Evolutionary conservation across 768 basidiomycete species (phyloP).

Genomic region (Panellus pusillus): DNA sequence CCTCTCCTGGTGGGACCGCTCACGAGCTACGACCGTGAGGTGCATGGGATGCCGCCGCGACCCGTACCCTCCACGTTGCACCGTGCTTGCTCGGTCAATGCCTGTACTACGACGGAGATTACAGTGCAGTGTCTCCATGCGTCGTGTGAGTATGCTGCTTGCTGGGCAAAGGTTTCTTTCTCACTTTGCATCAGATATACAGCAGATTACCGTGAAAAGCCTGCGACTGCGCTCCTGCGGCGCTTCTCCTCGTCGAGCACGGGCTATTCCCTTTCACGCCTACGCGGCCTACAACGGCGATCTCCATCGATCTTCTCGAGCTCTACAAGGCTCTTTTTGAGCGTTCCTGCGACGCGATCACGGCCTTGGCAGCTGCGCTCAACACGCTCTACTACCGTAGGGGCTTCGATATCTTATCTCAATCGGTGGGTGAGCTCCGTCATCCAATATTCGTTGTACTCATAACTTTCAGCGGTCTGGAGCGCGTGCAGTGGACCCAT

Average conservation of each 20-base stretch:
- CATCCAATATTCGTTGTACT: not conserved
- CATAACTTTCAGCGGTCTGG: not conserved
- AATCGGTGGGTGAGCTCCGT: not conserved
- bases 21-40: no score
- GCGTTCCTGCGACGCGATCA: constrained; percentile 22
- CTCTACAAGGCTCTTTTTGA: constrained; percentile 23
- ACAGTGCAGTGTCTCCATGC: no score
- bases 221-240: no score
- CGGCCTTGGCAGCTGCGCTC: constrained; percentile 19
- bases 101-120: no score
- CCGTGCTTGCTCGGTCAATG: no score
- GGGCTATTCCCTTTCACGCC: constrained; percentile 23
- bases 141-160: no score
- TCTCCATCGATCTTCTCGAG: constrained; percentile 21
- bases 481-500: constrained; percentile 28
- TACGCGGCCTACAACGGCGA: constrained; percentile 9
- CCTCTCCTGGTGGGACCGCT: no score
- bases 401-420: constrained; percentile 2
- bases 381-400: constrained; percentile 12
- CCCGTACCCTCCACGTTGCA: no score
- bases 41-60: no score
- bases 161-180: no score
- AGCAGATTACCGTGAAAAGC: no score
- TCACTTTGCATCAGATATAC: no score
- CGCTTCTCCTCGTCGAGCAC: not conserved